Base-by-base conservation (phyloP, 1,284 basidiomycete species). In the Fomitopsis schrenkii region DNA sequence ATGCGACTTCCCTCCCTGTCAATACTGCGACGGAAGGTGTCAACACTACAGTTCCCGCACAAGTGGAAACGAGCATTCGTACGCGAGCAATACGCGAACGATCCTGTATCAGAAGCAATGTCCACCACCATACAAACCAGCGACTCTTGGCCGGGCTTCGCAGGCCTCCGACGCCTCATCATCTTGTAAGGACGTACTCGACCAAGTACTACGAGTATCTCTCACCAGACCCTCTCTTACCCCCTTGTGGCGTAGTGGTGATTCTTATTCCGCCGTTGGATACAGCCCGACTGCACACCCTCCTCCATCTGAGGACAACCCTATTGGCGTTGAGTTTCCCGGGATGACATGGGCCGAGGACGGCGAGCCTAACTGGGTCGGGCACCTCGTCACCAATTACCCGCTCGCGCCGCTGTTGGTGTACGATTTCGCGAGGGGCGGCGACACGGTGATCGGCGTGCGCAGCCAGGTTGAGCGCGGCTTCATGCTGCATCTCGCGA, bases 301-400 rank as follows among this genome's bases (percentile, higher is more conserved):
- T 28, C 60, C 62, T 41, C 80, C 83, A 15, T 75, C 71, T 42
- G 67, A 73, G 50, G 64, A 72, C 1, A 62, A 78, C n/a, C 83
- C 83, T 19, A 72, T 85, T 6, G 83, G 83, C 5, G 71, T 80
- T 4, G 64, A 68, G 12, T 85, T 77, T 62, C 83, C 82, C 12
- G 78, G 77, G 3, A 54, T 65, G 8, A 80, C 81, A 12, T 84
- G 70, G 69, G 77, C 78, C 35, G 81, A 82, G 66, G 59, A 64
- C 5, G 75, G 69, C 41, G 63, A 72, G 58, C 77, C 80, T 28
- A 84, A 85, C 69, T 85, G 83, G 83, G 80, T 85, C 36, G 83
- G 83, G 0, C 76, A 82, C 69, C 70, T 84, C 28, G 73, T 83
- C 62, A 79, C 78, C 8, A 76, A 82, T 54, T 77, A 79, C 63